phyloP scores from a whole-genome alignment of 2,329 filamentous ascomycete genomes.

The Bipolaris zeicola region DNA sequence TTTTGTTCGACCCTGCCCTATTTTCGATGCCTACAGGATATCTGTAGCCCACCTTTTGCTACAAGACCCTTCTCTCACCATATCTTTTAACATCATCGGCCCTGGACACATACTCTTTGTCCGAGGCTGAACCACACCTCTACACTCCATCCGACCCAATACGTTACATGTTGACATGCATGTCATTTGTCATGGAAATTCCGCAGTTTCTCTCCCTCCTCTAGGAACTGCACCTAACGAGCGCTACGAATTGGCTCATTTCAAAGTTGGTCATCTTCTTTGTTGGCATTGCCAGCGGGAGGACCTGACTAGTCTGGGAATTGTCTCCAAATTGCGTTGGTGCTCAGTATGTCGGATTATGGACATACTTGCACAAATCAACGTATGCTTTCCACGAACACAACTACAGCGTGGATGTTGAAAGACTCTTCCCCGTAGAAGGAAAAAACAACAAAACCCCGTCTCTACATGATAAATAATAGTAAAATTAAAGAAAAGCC shows the following conservation, averaged over 20 bases:
- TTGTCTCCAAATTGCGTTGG: background rate
- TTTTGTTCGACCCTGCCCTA: conserved; percentile 16
- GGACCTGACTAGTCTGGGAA: conserved; percentile 40
- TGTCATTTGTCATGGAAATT: conserved; percentile 11
- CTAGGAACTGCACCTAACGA: conserved; percentile 23
- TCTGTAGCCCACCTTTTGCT: conserved; percentile 12
- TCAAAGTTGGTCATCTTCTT: conserved; percentile 42
- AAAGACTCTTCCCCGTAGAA: conserved; percentile 25
- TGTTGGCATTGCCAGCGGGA: conserved; percentile 10
- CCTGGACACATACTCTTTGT: conserved; percentile 1
- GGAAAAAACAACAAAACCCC: conserved; percentile 14
- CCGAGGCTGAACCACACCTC: background rate
- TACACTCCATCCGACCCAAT: conserved; percentile 9
- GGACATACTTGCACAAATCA: background rate
- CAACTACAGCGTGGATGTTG: background rate
- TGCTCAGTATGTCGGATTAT: background rate
- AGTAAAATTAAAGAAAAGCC: conserved; percentile 15
- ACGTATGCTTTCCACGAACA: background rate
- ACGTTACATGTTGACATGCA: conserved; percentile 5
- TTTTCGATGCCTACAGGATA: conserved; percentile 19
- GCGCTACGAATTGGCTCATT: conserved; percentile 33
- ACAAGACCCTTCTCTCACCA: conserved; percentile 3
- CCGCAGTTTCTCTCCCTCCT: conserved; percentile 32
- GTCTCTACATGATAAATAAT: conserved; percentile 22
- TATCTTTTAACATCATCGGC: conserved; percentile 2